phyloP scores from a whole-genome alignment of 1,284 basidiomycete genomes.

The Trametes polyzona region DNA sequence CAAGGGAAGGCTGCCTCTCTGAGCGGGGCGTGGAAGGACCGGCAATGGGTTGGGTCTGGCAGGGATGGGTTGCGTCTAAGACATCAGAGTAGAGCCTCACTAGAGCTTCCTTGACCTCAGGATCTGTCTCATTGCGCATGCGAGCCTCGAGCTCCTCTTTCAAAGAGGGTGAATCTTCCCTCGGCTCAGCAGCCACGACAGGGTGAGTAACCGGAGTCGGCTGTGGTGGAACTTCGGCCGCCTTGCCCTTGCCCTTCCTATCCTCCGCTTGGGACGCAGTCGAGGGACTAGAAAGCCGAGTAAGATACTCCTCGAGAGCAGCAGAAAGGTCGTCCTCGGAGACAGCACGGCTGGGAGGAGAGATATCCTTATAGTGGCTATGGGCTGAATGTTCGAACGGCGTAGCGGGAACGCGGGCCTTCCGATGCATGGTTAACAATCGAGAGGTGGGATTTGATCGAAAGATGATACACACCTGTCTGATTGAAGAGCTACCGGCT shows the following conservation, averaged over 20 bases:
- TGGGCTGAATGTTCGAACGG: too few species aligned
- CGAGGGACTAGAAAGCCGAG: neutral
- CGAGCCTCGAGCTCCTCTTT: conserved; percentile 23
- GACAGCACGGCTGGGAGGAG: too few species aligned
- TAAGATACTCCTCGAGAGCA: conserved; percentile 6
- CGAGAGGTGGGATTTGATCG: too few species aligned
- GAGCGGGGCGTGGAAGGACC: conserved; percentile 9
- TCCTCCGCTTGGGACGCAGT: neutral
- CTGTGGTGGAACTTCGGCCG: neutral
- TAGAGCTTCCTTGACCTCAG: conserved; percentile 21
- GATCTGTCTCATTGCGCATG: conserved; percentile 19
- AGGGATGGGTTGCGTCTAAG: conserved; percentile 1
- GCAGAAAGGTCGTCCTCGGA: conserved; percentile 11
- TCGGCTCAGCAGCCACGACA: neutral
- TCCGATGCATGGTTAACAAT: neutral
- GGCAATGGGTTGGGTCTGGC: neutral
- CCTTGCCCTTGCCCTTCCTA: conserved; percentile 26
- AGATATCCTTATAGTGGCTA: too few species aligned
- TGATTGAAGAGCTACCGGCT: neutral
- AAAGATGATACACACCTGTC: conserved; percentile 5
- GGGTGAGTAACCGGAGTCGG: neutral
- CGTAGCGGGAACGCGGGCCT: neutral
- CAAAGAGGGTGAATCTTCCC: conserved; percentile 2
- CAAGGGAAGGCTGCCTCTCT: neutral
- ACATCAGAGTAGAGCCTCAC: conserved; percentile 21